Base-by-base conservation (phyloP, 139 green algal genomes). In the Pycnococcus provasolii region DNA sequence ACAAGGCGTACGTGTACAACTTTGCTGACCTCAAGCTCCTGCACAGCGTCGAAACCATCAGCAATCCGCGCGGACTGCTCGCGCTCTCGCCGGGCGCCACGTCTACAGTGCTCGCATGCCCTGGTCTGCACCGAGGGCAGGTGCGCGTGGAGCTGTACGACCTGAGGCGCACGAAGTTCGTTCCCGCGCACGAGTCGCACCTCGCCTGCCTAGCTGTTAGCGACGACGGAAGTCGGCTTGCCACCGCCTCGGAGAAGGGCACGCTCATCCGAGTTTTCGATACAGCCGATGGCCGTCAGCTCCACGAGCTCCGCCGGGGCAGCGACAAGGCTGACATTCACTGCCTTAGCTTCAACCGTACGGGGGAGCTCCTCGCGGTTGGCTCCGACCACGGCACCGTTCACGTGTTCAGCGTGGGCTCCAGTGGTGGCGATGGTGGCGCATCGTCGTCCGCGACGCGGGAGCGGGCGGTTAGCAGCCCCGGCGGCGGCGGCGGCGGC, bases 121-220 rank as follows among this genome's bases (percentile, higher is more conserved):
- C 90, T 1, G 92, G 92, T 1, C 76, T 96, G 67, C 85, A 95
- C 64, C 73, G 76, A 1, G 92, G 91, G 1, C 79, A 95, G 87
- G 84, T 96, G 8, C 80, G 93, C 1, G 75, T 99, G 3, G 93
- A 99, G 84, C 80, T 95, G 65, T 94, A 93, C 61, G 91, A 98
- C 72, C 76, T 87, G 42, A 79, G 83, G 15, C 79, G 87, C 59
- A 95, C 87, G 26, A 88, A 88, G 71, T 95, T 96, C 73, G 89
- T 97, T 47, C 53, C 68, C 11, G 90, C 93, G 15, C 93, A 99
- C 78, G 87, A 86, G 67, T 84, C 71, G 0, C 55, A 75, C 1
- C 75, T 97, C 54, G 84, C 79, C 1, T 86, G 77, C 67, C 70
- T 98, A 11, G 60, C 82, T 3, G 83, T 96, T 3, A 84, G 79